Conservation (phyloP, 2,329 filamentous ascomycete species). For the Epichloe brachyelytri region DNA sequence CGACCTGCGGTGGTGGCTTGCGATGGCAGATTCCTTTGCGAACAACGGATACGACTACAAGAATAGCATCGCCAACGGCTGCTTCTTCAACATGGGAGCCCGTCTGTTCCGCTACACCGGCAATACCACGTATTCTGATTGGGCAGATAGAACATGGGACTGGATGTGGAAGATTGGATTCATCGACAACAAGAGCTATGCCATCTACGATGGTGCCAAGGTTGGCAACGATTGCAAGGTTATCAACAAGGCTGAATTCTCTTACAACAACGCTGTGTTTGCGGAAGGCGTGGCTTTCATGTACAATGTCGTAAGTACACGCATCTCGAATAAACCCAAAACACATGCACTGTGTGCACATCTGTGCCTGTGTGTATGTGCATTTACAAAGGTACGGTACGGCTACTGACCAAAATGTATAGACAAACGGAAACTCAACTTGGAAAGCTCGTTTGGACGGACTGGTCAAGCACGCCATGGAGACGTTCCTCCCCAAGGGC, state of each 20-base stretch:
- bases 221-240: slow-evolving; percentile 39
- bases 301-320: slow-evolving; percentile 41
- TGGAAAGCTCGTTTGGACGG: slow-evolving; percentile 39
- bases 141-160: slow-evolving; percentile 50
- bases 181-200: slow-evolving; percentile 45
- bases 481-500: slow-evolving; percentile 40
- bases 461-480: slow-evolving; percentile 22
- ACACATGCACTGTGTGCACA: no score
- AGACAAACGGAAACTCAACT: slow-evolving; percentile 33
- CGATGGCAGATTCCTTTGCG: slow-evolving; percentile 65
- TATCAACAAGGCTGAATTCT: slow-evolving; percentile 44
- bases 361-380: no score
- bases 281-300: slow-evolving; percentile 48
- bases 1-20: slow-evolving; percentile 45
- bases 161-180: slow-evolving; percentile 45
- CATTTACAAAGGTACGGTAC: background rate
- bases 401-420: slow-evolving; percentile 1
- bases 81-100: slow-evolving; percentile 53
- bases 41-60: slow-evolving; percentile 71
- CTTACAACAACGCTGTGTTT: slow-evolving; percentile 47
- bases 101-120: slow-evolving; percentile 58
- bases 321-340: background rate
- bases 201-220: slow-evolving; percentile 46
- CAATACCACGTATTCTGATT: slow-evolving; percentile 50
- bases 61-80: slow-evolving; percentile 46